These are phyloP conservation scores for Zymoseptoria passerinii DNA, from an alignment of 2,329 filamentous ascomycete species.

Conservation along the genomic window DNA sequence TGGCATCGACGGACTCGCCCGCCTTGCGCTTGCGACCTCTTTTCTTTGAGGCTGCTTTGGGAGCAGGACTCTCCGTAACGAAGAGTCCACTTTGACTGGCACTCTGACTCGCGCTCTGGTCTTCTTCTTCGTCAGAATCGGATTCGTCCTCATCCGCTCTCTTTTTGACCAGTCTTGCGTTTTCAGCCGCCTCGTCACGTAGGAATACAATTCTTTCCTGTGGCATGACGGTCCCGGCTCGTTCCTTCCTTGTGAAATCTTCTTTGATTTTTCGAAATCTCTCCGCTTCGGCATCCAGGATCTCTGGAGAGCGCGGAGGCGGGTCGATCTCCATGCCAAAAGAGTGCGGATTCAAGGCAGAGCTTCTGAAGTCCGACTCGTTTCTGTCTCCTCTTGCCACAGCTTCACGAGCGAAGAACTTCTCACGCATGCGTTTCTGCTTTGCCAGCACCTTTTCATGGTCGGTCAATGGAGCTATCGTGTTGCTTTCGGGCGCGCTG, in stretches of 20 bases:
- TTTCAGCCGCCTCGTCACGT: not conserved
- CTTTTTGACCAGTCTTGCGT: not conserved
- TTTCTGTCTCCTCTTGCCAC: not conserved
- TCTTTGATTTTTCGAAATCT: not conserved
- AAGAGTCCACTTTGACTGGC: not conserved
- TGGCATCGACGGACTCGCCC: not conserved
- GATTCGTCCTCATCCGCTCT: not conserved
- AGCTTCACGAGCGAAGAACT: not conserved
- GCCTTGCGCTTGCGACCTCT: not conserved
- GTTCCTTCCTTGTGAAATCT: not conserved
- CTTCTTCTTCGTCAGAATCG: not conserved
- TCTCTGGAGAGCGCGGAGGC: not conserved
- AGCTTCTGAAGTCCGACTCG: not conserved
- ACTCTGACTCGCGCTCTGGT: not conserved
- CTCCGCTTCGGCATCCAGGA: not conserved
- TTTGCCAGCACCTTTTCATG: not conserved
- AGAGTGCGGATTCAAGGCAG: not conserved
- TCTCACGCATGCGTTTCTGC: not conserved
- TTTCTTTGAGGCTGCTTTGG: not conserved
- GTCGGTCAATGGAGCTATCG: not conserved
- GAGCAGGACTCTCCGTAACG: not conserved
- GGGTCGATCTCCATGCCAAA: not conserved
- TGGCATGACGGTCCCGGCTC: not conserved
- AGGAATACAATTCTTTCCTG: not conserved
- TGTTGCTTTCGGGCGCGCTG: not conserved